These are phyloP conservation scores for Sanghuangporus baumii DNA, from an alignment of 1,284 basidiomycete genomes.

Conservation along the genomic window DNA sequence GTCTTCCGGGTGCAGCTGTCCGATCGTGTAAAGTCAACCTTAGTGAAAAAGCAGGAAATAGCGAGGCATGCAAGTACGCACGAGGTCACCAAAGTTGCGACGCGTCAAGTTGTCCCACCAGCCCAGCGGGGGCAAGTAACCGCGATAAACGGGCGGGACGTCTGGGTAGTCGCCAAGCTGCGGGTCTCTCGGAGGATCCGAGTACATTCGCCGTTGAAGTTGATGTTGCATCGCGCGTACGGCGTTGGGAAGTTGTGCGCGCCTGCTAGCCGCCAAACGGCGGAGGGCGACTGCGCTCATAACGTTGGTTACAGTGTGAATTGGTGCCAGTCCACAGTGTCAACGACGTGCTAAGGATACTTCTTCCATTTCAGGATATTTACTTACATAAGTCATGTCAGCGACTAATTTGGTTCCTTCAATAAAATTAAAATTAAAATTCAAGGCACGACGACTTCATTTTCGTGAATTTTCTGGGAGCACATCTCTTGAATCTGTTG, in stretches of 20 bases:
- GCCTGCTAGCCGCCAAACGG: conserved; percentile 9
- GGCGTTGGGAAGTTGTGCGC: conserved; percentile 12
- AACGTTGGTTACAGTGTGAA: background rate
- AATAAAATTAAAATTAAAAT: no score
- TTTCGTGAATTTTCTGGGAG: no score
- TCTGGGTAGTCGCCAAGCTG: conserved; percentile 74
- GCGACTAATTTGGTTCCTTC: no score
- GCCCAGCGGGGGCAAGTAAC: conserved; percentile 61
- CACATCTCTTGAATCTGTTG: no score
- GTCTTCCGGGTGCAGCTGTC: conserved; percentile 61
- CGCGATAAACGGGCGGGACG: conserved; percentile 66
- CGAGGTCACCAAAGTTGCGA: conserved; percentile 81
- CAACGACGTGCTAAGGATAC: no score
- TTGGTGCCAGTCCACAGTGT: no score
- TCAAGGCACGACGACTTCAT: no score
- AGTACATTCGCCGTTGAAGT: conserved; percentile 28
- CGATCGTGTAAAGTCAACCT: background rate
- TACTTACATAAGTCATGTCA: no score
- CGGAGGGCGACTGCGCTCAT: conserved; percentile 15
- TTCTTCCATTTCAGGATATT: no score
- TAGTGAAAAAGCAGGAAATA: background rate
- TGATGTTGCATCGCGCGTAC: background rate
- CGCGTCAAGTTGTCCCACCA: conserved; percentile 84
- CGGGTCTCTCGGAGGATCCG: conserved; percentile 40
- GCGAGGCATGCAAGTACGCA: conserved; percentile 36